These are phyloP conservation scores for Aspergillus cejpii DNA, from an alignment of 2,329 filamentous ascomycete species.

Conservation along the genomic window DNA sequence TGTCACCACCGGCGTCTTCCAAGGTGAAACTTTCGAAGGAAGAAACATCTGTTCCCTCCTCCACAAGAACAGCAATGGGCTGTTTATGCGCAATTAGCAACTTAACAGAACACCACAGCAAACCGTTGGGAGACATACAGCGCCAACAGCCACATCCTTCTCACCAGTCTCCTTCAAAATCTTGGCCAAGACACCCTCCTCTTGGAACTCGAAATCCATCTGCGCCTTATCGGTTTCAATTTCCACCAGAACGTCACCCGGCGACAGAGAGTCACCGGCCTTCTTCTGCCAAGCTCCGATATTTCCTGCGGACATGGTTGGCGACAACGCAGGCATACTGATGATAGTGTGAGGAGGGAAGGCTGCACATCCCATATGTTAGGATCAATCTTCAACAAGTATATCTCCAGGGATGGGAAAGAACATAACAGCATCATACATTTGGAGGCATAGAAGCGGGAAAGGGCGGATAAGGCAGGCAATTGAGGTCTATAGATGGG, in stretches of 20 bases:
- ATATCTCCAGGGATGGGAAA: slow-evolving; percentile 10
- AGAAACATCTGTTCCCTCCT: slow-evolving; percentile 78
- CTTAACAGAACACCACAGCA: slow-evolving; percentile 6
- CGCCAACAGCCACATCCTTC: slow-evolving; percentile 91
- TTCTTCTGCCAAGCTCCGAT: slow-evolving; percentile 99
- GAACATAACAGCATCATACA: slow-evolving; percentile 42
- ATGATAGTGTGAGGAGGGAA: slow-evolving; percentile 92
- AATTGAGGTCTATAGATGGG: slow-evolving; percentile 34
- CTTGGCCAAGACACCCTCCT: slow-evolving; percentile 93
- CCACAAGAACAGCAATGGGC: slow-evolving; percentile 93
- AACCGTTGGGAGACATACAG: slow-evolving; percentile 57
- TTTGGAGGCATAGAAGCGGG: slow-evolving; percentile 63
- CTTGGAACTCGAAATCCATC: slow-evolving; percentile 99
- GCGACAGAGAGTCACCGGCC: slow-evolving; percentile 74
- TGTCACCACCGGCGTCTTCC: slow-evolving; percentile 84
- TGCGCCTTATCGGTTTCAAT: slow-evolving; percentile 99
- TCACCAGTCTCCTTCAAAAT: slow-evolving; percentile 84
- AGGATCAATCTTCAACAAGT: slow-evolving; percentile 13
- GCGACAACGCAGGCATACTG: slow-evolving; percentile 96
- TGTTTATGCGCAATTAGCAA: slow-evolving; percentile 39
- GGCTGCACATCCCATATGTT: slow-evolving; percentile 50
- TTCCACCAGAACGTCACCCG: slow-evolving; percentile 93
- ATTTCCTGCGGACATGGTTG: slow-evolving; percentile 94
- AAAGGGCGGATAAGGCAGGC: slow-evolving; percentile 54
- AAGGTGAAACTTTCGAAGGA: slow-evolving; percentile 85